Evolutionary conservation across 2,329 filamentous ascomycete genomes (phyloP), one percentile per base, ranked within the genome.

Genomic region (Fusarium austroafricanum): DNA sequence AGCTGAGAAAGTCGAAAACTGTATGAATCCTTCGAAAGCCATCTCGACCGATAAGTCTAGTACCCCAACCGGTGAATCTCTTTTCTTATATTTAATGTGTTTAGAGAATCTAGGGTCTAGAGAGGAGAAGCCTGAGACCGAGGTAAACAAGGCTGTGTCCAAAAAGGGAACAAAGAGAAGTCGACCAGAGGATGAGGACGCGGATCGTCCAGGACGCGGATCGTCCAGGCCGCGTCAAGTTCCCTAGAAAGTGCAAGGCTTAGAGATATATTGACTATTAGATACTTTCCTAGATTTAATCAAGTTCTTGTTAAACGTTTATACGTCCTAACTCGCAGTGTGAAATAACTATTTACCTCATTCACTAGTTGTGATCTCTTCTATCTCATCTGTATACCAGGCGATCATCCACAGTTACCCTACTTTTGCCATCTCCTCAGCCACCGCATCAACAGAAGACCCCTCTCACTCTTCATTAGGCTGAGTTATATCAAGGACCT

Each of bases 81-180:
- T 5, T 10, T 3, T 9, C n/a, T 15, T 4, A 9, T n/a, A 10
- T 44, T 44, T 6, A 6, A 18, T 2, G 2, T 29, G 11, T n/a
- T n/a, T n/a, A 12, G 3, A 10, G n/a, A 14, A 18, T 23, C 42
- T 14, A 23, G 26, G 10, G 3, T 26, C 28, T 4, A 26, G 4
- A 5, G 7, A 17, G 5, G 2, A 6, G n/a, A 21, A 10, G 3
- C 23, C 4, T 10, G 0, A 5, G 5, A 2, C 1, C 3, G 14
- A 11, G 14, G 18, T 11, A 2, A n/a, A 15, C 2, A 3, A 8
- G 8, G 2, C 3, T 5, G 9, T 17, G n/a, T 8, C 2, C n/a
- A n/a, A n/a, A 11, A 18, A 11, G 5, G 2, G 5, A 3, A 11
- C 28, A 17, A 44, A 12, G 9, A 29, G 11, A 5, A 18, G 11